A percentile compares a stretch with the other conserved stretches of the same genome.
These are phyloP conservation scores for Cutaneotrichosporon sp. DNA, from an alignment of 1,284 basidiomycete genomes.

Conservation along the genomic window DNA sequence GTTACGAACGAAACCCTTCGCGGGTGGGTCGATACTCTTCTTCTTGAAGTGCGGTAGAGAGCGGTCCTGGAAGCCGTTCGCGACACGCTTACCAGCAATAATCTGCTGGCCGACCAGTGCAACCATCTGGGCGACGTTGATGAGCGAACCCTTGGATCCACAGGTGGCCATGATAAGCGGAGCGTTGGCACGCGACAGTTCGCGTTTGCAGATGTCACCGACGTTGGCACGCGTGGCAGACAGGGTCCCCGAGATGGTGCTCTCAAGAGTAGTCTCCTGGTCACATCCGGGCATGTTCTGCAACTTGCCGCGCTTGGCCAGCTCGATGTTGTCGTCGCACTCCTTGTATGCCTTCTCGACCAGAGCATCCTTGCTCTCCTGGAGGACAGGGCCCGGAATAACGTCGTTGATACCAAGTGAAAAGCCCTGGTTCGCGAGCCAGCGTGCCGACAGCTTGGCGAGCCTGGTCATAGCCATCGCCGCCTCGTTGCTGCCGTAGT, in stretches of 20 bases:
- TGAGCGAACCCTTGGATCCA: conserved; percentile 99
- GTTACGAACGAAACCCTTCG: conserved; percentile 97
- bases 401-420: conserved; percentile 99
- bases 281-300: conserved; percentile 96
- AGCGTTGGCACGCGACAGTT: conserved; percentile 93
- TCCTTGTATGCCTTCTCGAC: conserved; percentile 87
- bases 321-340: conserved; percentile 81
- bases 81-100: conserved; percentile 95
- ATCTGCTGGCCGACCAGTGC: conserved; percentile 99
- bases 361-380: conserved; percentile 76
- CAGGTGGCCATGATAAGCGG: conserved; percentile 99
- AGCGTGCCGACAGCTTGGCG: conserved; percentile 93
- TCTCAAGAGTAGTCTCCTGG: conserved; percentile 95
- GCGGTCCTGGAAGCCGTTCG: conserved; percentile 98
- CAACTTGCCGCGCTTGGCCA: conserved; percentile 87
- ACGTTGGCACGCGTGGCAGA: conserved; percentile 94
- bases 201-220: conserved; percentile 97
- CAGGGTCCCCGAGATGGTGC: conserved; percentile 87
- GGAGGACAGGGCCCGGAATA: conserved; percentile 84
- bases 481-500: conserved; percentile 94
- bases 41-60: conserved; percentile 98
- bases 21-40: conserved; percentile 93
- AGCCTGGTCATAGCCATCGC: conserved; percentile 93
- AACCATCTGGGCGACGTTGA: conserved; percentile 99
- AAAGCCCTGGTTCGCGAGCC: conserved; percentile 95